phyloP scores from a whole-genome alignment of 257 asterid species.

The Anisodus tanguticus region DNA sequence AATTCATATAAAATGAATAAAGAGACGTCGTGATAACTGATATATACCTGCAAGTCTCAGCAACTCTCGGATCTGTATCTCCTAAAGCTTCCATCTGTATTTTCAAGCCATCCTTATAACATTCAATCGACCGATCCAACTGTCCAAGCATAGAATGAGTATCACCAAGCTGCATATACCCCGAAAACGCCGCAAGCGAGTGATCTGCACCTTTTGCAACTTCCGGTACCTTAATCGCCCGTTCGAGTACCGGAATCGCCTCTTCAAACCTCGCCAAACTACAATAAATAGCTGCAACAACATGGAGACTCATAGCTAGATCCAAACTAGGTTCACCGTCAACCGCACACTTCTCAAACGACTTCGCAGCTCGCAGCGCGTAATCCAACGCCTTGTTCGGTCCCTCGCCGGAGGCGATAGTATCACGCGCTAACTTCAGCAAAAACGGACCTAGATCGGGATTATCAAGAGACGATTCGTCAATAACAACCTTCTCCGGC shows the following conservation, averaged over 20 bases:
- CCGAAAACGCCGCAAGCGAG: constrained; percentile 90
- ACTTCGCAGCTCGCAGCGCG: constrained; percentile 82
- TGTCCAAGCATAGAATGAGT: constrained; percentile 98
- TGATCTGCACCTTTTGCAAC: constrained; percentile 89
- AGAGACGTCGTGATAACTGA: not conserved
- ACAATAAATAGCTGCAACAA: constrained; percentile 96
- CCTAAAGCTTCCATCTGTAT: constrained; percentile 95
- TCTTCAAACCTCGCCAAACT: constrained; percentile 91
- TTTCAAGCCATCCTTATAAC: constrained; percentile 85
- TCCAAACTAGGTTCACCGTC: constrained; percentile 86
- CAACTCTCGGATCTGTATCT: constrained; percentile 89
- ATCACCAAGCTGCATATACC: constrained; percentile 95
- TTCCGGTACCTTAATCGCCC: constrained; percentile 90
- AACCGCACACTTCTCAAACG: constrained; percentile 79
- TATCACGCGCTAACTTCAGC: constrained; percentile 84
- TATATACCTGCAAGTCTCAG: constrained; percentile 88
- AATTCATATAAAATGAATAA: no score
- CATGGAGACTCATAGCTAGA: constrained; percentile 94
- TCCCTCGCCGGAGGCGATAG: constrained; percentile 93
- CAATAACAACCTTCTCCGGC: constrained; percentile 62
- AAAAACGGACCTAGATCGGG: constrained; percentile 98
- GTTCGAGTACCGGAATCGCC: constrained; percentile 87
- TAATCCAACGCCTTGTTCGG: constrained; percentile 83
- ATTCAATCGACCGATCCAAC: constrained; percentile 84
- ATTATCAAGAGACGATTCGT: constrained; percentile 85